phyloP scores from a whole-genome alignment of 106 monocot species.

The Narthecium ossifragum region DNA sequence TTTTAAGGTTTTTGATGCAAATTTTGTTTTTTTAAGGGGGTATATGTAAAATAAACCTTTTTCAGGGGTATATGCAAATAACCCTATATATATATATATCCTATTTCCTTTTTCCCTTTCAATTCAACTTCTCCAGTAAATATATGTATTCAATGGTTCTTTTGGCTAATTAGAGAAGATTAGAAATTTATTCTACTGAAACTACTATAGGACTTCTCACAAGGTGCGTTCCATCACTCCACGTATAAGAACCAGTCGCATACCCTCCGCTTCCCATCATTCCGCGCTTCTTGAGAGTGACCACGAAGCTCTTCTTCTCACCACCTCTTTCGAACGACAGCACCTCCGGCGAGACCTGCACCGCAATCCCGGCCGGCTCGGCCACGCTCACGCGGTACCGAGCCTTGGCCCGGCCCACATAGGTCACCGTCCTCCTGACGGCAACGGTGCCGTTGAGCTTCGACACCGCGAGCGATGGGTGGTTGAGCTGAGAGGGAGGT shows the following conservation, averaged over 20 bases:
- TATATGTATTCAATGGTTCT: too few relatives aligned
- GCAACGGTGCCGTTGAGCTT: conserved; percentile 29
- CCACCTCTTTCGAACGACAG: conserved; percentile 29
- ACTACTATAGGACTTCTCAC: conserved; percentile 74
- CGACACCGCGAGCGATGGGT: conserved; percentile 56
- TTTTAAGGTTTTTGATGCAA: too few relatives aligned
- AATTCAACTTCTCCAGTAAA: background rate
- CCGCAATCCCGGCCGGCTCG: conserved; percentile 39
- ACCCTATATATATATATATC: background rate
- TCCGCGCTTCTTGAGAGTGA: conserved; percentile 13
- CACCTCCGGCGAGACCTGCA: conserved; percentile 30
- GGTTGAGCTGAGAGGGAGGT: conserved; percentile 45
- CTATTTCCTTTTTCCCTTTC: background rate
- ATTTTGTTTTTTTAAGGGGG: too few relatives aligned
- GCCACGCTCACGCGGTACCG: conserved; percentile 28
- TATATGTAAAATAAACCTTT: too few relatives aligned
- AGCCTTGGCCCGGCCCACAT: conserved; percentile 40
- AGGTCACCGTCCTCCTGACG: conserved; percentile 52
- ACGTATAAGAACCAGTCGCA: conserved; percentile 44
- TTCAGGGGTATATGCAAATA: background rate
- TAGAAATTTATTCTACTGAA: conserved; percentile 21
- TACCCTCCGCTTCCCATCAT: conserved; percentile 9
- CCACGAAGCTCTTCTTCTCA: conserved; percentile 49
- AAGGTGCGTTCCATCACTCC: conserved; percentile 57
- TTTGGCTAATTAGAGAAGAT: background rate